These are phyloP conservation scores for Suillus fuscotomentosus DNA, from an alignment of 768 basidiomycete genomes.

Conservation along the genomic window DNA sequence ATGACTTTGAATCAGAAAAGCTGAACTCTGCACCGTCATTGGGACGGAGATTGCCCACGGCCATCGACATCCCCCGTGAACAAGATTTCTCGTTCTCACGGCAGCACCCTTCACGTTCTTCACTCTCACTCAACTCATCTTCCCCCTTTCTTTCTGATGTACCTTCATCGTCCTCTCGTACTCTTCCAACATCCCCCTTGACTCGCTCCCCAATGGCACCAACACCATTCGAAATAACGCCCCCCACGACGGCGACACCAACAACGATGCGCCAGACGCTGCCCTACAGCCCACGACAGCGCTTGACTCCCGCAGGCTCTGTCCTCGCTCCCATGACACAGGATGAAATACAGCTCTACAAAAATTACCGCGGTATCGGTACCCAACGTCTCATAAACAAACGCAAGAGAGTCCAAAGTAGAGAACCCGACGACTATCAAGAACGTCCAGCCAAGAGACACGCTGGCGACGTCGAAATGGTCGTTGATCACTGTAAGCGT, in stretches of 20 bases:
- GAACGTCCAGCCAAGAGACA: conserved; percentile 48
- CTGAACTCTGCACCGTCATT: conserved; percentile 24
- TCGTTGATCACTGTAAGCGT: conserved; percentile 77
- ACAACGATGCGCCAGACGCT: conserved; percentile 31
- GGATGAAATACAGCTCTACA: conserved; percentile 60
- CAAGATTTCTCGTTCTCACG: conserved; percentile 26
- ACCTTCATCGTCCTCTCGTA: conserved; percentile 22
- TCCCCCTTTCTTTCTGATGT: conserved; percentile 12
- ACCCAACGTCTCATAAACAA: conserved; percentile 48
- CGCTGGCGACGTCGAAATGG: conserved; percentile 68
- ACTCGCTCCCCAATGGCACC: conserved; percentile 25
- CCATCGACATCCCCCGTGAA: conserved; percentile 33
- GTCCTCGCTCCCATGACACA: conserved; percentile 65
- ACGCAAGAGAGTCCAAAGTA: conserved; percentile 47
- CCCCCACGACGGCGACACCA: conserved; percentile 29
- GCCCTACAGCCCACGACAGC: conserved; percentile 64
- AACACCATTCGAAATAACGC: conserved; percentile 32
- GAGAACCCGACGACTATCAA: conserved; percentile 37
- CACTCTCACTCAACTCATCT: conserved; percentile 23
- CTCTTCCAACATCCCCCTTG: conserved; percentile 27
- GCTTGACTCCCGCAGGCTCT: conserved; percentile 58
- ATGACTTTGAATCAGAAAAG: conserved; percentile 29
- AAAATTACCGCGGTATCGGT: conserved; percentile 55
- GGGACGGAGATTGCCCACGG: conserved; percentile 31
- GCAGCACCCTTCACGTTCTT: conserved; percentile 13